Conservation (phyloP, 495 filamentous ascomycete genomes). For the Trichocladium antarcticum region DNA sequence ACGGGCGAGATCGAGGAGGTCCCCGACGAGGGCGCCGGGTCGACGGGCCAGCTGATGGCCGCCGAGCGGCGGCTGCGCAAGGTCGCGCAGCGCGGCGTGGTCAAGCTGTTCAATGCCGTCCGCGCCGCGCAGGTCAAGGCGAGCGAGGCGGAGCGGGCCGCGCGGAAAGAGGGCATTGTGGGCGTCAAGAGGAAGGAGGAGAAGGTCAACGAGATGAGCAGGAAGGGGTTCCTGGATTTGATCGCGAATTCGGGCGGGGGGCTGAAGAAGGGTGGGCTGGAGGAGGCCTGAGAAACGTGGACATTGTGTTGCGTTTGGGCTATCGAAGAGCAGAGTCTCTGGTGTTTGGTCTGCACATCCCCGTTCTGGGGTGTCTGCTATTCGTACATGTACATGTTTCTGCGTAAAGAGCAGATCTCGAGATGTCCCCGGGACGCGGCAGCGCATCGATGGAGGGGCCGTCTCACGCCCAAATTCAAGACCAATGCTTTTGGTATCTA, state of each 20-base stretch:
- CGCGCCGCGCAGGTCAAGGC: slow-evolving; percentile 80
- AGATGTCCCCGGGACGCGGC: neutral
- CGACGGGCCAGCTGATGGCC: slow-evolving; percentile 52
- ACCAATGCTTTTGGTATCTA: slow-evolving; percentile 20
- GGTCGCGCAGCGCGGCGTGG: slow-evolving; percentile 80
- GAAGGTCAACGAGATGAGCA: slow-evolving; percentile 85
- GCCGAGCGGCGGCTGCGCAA: slow-evolving; percentile 72
- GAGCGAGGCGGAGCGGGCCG: slow-evolving; percentile 57
- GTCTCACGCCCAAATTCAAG: neutral
- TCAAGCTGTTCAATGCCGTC: slow-evolving; percentile 93
- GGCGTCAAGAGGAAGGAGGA: slow-evolving; percentile 65
- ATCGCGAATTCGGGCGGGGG: slow-evolving; percentile 56
- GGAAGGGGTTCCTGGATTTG: slow-evolving; percentile 87
- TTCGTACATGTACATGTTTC: slow-evolving; percentile 10
- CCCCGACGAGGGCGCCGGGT: slow-evolving; percentile 28
- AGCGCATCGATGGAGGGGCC: neutral
- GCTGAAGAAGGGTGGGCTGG: slow-evolving; percentile 39
- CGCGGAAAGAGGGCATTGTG: slow-evolving; percentile 59
- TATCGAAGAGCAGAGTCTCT: slow-evolving; percentile 9
- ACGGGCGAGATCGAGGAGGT: slow-evolving; percentile 35
- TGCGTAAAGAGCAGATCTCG: neutral
- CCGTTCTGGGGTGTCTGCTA: neutral
- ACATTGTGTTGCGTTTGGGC: neutral
- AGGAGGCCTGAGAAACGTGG: slow-evolving; percentile 35
- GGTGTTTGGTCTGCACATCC: slow-evolving; percentile 1